These are phyloP conservation scores for Colletotrichum salicis DNA, from an alignment of 2,329 filamentous ascomycete genomes.

Conservation along the genomic window DNA sequence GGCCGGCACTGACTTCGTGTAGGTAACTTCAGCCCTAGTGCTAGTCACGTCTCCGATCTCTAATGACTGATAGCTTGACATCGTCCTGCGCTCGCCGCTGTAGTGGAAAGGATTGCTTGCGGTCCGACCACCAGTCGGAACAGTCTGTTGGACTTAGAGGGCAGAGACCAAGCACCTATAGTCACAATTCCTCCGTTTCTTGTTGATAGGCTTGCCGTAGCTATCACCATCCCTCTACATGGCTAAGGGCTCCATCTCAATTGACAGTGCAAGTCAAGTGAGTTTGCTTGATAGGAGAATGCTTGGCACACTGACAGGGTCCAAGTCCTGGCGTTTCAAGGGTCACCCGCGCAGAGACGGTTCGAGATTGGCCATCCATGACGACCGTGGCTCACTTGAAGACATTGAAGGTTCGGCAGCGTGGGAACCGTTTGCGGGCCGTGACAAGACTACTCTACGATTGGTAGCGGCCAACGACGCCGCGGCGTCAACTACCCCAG, in stretches of 20 bases:
- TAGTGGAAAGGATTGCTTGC: no score
- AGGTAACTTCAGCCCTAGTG: no score
- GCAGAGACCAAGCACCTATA: no score
- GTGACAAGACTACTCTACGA: neutral
- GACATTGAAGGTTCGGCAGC: constrained; percentile 16
- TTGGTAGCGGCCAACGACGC: neutral
- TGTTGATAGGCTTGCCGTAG: neutral
- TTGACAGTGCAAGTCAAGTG: neutral
- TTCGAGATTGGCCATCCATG: constrained; percentile 21
- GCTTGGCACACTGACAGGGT: neutral
- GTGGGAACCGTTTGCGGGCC: constrained; percentile 21
- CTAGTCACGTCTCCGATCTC: no score
- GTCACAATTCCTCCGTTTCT: no score
- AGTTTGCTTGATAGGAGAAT: neutral
- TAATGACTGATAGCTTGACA: no score
- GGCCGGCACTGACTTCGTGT: no score
- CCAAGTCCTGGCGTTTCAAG: neutral
- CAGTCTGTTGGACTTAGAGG: no score
- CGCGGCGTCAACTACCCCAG: neutral
- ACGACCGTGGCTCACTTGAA: constrained; percentile 10
- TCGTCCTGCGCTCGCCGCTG: no score
- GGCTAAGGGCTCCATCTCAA: neutral
- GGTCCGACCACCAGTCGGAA: no score
- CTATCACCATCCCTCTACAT: neutral
- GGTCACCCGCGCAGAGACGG: neutral